Evolutionary conservation across 169 alveolate species (phyloP), one percentile per base, ranked within the genome.

Genomic region (Cryptosporidium baileyi): DNA sequence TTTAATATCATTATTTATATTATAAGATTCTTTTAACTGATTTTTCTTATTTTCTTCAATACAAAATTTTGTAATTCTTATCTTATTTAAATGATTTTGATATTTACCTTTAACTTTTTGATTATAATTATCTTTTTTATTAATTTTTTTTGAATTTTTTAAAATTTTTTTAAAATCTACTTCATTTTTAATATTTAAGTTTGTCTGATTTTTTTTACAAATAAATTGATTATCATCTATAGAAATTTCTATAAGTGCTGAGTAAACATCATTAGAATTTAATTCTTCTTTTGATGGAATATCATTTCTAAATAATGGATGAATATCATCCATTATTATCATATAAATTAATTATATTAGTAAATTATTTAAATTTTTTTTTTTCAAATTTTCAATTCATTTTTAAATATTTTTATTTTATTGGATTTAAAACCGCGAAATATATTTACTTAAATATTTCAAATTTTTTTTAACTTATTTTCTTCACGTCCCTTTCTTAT

Each of bases 281-380:
- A 74, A 22, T 47, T 74, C 85, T 36, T 30, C 43, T 22, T 22
- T 74, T 49, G 85, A 54, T 11, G 85, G 85, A 4, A 74, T 44
- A 22, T 74, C 74, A 57, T 54, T 45, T 51, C 85, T 74, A 32
- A 74, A 74, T n/a, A 74, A 60, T 40, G 85, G 85, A 57, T 74
- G 85, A 52, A 74, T 13, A 17, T 65, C 81, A 28, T 65, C 81
- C 81, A 57, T 57, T 57, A 57, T 57, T 22, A 11, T 24, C 40
- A 22, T 19, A 22, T 19, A 57, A 57, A 7, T 5, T 57, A 57
- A 51, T 22, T 22, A 57, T 22, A 19, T 57, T 6, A 6, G 5
- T 5, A 19, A 7, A 57, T 19, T 57, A 30, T 6, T 0, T 57
- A 4, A 7, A 30, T 1, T 57, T 57, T 22, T 57, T 13, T 19